Base-by-base conservation (phyloP, 305 asterid species). In the Stenogyne calaminthoides region DNA sequence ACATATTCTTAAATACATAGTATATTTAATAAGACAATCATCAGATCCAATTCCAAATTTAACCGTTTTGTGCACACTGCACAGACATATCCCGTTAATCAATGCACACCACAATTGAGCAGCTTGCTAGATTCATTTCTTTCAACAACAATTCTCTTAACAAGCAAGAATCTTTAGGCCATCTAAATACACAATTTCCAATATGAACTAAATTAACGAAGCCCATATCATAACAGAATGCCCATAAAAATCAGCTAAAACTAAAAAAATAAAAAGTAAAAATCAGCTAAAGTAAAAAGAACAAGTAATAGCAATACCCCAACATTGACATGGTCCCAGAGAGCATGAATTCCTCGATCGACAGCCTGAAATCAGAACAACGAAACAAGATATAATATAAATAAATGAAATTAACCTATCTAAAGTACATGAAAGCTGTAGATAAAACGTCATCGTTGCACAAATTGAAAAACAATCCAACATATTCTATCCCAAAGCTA, bases 301-400 rank as follows among this genome's bases (percentile, higher is more conserved):
- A 25, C 0, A 61, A 49, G 14, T 20, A 56, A 69, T 3, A 77
- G 42, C 69, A 75, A 39, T 82, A 85, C 99, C 98, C 99, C 98
- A 80, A 77, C 85, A 76, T 95, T 95, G 85, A 84, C 81, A 68
- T 73, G 84, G 52, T 95, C 96, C 98, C 98, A 92, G 10, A 92
- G 78, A 72, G 78, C 85, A 49, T 76, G 87, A 80, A 92, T 86
- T 11, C 99, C 98, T 67, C 82, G 88, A 73, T 95, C 99, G 77
- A 95, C 98, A 9, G 84, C 97, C 99, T 95, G 96, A 75, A 88
- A 79, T 47, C 61, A 67, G 60, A 73, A 16, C 39, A 67, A 37
- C 11, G 64, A 47, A 40, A 75, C 37, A 37, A 44, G 7, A 44
- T 11, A 71, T 54, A 69, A 76, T 34, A 65, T 8, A 62, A 70